Conservation (phyloP, 768 basidiomycete genomes). For the Chalciporus sphaerocephalus region DNA sequence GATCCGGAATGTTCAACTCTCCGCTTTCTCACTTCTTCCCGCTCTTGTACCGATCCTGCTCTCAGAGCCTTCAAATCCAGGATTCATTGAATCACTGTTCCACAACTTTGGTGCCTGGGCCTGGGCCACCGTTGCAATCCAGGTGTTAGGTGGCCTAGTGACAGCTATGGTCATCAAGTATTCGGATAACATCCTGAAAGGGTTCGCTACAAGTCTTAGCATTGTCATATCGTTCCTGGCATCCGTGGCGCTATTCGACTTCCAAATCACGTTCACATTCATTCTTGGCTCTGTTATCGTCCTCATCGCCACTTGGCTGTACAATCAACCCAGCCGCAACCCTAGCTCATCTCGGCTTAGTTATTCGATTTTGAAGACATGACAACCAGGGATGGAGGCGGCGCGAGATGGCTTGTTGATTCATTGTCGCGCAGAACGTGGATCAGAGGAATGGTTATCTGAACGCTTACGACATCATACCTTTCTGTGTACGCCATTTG, state of each 20-base stretch:
- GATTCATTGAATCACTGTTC: slow-evolving; percentile 56
- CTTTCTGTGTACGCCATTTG: slow-evolving; percentile 18
- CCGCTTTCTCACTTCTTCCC: slow-evolving; percentile 88
- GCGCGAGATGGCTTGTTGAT: background rate
- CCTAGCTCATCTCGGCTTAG: slow-evolving; percentile 28
- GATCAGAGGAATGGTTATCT: slow-evolving; percentile 1
- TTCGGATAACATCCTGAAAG: slow-evolving; percentile 87
- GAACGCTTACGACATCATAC: slow-evolving; percentile 21
- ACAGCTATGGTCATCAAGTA: slow-evolving; percentile 95
- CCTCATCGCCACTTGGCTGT: slow-evolving; percentile 85
- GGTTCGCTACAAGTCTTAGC: slow-evolving; percentile 91
- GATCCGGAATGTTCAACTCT: slow-evolving; percentile 96
- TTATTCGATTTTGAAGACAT: slow-evolving; percentile 27
- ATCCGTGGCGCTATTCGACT: slow-evolving; percentile 85
- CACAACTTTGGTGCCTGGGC: slow-evolving; percentile 87
- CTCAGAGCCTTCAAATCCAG: slow-evolving; percentile 37
- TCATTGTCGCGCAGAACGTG: slow-evolving; percentile 3
- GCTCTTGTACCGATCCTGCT: slow-evolving; percentile 76
- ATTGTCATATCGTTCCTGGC: slow-evolving; percentile 95
- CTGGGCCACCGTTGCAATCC: slow-evolving; percentile 82
- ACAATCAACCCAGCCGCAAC: slow-evolving; percentile 61
- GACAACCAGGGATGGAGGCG: slow-evolving; percentile 1
- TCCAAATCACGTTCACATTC: slow-evolving; percentile 82
- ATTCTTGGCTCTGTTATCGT: slow-evolving; percentile 80
- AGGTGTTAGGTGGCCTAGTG: slow-evolving; percentile 87